Evolutionary conservation across 345 rosid genomes (phyloP).

Genomic region (Sapria himalayana): DNA sequence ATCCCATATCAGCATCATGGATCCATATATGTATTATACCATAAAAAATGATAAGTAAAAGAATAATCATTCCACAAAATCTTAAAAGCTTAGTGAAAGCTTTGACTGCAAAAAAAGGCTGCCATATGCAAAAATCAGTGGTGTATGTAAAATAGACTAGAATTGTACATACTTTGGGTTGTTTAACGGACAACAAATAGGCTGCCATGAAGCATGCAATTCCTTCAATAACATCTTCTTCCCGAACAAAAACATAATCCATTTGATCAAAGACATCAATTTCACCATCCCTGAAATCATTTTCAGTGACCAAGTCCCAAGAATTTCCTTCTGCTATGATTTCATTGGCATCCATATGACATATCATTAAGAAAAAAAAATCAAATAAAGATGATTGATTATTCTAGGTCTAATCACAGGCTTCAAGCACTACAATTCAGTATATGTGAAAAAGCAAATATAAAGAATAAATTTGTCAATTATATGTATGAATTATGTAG

Average conservation of each 20-base stretch:
- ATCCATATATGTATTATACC: too few species aligned
- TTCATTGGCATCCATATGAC: conserved; percentile 2
- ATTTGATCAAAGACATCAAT: conserved; percentile 25
- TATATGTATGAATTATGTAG: too few species aligned
- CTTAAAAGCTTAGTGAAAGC: too few species aligned
- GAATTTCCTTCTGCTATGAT: conserved; percentile 49
- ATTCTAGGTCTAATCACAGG: not conserved
- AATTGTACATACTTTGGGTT: conserved; percentile 49
- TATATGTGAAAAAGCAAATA: too few species aligned
- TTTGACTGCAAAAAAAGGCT: too few species aligned
- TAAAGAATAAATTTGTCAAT: too few species aligned
- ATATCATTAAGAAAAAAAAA: not conserved
- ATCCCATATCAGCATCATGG: too few species aligned
- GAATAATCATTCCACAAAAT: too few species aligned
- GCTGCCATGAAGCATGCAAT: conserved; percentile 92
- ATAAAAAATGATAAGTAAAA: too few species aligned
- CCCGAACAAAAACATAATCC: conserved; percentile 70
- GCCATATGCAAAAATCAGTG: too few species aligned
- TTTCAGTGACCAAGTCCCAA: conserved; percentile 62
- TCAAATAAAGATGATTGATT: not conserved
- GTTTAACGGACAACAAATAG: conserved; percentile 60
- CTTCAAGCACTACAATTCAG: too few species aligned
- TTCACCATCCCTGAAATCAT: conserved; percentile 58
- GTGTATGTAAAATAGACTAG: too few species aligned
- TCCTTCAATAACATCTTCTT: conserved; percentile 94